Base-by-base conservation (phyloP, 2,329 filamentous ascomycete species). In the Bipolaris zeicola region DNA sequence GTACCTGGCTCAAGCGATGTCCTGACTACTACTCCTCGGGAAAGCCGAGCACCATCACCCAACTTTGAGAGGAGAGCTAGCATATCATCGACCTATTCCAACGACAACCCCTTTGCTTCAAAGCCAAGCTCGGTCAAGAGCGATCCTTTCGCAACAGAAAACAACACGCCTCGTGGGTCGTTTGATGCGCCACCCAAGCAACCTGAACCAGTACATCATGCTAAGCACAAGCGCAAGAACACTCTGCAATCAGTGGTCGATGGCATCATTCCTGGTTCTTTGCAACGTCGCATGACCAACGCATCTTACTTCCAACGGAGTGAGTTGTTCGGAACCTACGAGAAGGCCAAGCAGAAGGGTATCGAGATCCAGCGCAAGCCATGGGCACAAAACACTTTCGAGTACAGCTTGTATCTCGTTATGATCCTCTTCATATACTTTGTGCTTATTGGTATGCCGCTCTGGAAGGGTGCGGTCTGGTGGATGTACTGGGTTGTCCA, bases 361-460 rank as follows among this genome's bases (percentile, higher is more conserved):
- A 36, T 31, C 18, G 39, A 69, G 26, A 44, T 69, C 5, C 66
- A 76, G 50, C 64, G 76, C 18, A 69, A 69, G 41, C 66, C 71
- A 41, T 76, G 71, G 69, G 71, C 71, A 20, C 76, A 76, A 51
- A 11, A 73, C 1, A 49, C 69, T 5, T 79, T 80, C 50, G 75
- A 79, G 61, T 77, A 74, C 47, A 57, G 66, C 31, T 61, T 78
- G 26, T 80, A 80, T 49, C 34, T 70, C 2, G 77, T 39, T 37
- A 42, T 67, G 20, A 16, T 77, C 3, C 67, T 66, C 11, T 77
- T 81, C 52, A 66, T 80, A 28, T 81, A 81, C 55, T 79, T 82
- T 20, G 76, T 81, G n/a, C 67, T 81, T 1, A 63, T 82, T 8
- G 80, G 80, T 4, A 53, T 76, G 50, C 80, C 80, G 1, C 55